A percentile compares a stretch with the other conserved stretches of the same genome.
These are phyloP conservation scores for Vicia faba DNA, from an alignment of 306 rosid genomes.

Conservation along the genomic window DNA sequence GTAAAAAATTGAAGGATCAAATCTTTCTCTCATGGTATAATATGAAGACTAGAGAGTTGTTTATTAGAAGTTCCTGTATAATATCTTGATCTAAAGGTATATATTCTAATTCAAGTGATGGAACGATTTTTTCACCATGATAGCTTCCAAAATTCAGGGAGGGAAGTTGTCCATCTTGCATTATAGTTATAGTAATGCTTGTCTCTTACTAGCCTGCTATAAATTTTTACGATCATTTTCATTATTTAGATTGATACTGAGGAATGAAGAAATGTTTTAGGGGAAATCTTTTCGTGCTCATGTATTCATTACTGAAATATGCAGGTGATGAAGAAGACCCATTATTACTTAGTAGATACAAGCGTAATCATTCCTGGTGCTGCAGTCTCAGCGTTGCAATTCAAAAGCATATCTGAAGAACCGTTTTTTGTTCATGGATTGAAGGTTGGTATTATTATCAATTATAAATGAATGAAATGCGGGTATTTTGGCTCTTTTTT, in stretches of 20 bases:
- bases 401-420: constrained; percentile 67
- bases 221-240: constrained; percentile 23
- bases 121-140: constrained; percentile 6
- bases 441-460: constrained; percentile 54
- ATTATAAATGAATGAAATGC: constrained; percentile 19
- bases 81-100: neutral
- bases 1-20: constrained; percentile 30
- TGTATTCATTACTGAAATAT: constrained; percentile 36
- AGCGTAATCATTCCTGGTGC: constrained; percentile 79
- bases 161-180: constrained; percentile 24
- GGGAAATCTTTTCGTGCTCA: constrained; percentile 19
- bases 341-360: constrained; percentile 86
- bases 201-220: neutral
- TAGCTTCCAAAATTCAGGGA: constrained; percentile 4
- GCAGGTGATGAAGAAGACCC: constrained; percentile 97
- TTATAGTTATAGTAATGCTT: constrained; percentile 18
- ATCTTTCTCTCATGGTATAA: constrained; percentile 22
- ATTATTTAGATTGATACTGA: constrained; percentile 9
- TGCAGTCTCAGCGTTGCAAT: constrained; percentile 91
- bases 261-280: constrained; percentile 14
- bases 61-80: constrained; percentile 15
- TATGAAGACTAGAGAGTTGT: constrained; percentile 18
- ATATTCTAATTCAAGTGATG: constrained; percentile 6
- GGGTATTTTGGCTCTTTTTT: constrained; percentile 9
- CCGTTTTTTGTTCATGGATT: constrained; percentile 72